Evolutionary conservation across 139 green algal genomes (phyloP).

Genomic region (Eudorina sp.): DNA sequence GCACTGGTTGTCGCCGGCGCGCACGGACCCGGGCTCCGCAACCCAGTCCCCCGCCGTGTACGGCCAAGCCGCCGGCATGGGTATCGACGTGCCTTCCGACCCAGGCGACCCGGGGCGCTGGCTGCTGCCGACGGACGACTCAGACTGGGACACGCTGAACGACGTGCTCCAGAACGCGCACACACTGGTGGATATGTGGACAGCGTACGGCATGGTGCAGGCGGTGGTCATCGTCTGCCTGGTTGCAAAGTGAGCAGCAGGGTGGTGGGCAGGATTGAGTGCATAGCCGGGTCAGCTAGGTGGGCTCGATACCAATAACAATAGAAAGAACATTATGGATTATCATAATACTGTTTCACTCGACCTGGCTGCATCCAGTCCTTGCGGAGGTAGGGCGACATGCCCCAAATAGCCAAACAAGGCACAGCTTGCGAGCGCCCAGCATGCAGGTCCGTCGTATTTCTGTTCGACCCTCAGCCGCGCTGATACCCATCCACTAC

Average conservation of each 20-base stretch:
- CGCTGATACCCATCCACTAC: no score
- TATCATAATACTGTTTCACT: no score
- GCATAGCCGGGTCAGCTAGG: no score
- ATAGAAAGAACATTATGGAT: no score
- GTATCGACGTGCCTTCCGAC: background rate
- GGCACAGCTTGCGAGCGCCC: no score
- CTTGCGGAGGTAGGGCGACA: no score
- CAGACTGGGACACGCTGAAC: conserved; percentile 33
- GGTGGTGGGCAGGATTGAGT: no score
- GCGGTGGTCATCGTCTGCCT: conserved; percentile 58
- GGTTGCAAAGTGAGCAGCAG: conserved; percentile 55
- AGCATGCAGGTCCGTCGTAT: no score
- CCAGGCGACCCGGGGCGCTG: conserved; percentile 52
- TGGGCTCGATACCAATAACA: no score
- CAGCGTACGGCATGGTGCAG: conserved; percentile 57
- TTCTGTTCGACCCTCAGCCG: no score
- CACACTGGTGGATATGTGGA: conserved; percentile 50
- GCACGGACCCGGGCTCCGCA: background rate
- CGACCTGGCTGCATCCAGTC: no score
- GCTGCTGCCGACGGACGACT: conserved; percentile 39
- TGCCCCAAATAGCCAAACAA: no score
- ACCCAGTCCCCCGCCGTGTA: background rate
- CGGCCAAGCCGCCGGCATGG: background rate
- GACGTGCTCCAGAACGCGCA: conserved; percentile 33
- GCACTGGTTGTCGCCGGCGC: conserved; percentile 25